phyloP scores from a whole-genome alignment of 2,329 filamentous ascomycete genomes.

The Aspergillus sp. region DNA sequence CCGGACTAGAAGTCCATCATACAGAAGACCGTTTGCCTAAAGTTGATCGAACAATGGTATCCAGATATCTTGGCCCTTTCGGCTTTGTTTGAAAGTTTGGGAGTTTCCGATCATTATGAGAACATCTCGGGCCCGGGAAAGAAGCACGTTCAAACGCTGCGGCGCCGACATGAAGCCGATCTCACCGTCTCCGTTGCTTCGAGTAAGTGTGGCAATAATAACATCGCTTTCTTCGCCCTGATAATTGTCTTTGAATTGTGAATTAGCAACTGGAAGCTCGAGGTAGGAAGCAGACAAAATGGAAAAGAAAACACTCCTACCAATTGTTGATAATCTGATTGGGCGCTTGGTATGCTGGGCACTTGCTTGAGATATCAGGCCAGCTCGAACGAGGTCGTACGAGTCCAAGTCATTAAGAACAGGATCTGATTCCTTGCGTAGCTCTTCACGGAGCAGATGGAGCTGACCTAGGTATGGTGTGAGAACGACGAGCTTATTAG shows the following conservation, averaged over 20 bases:
- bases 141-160: slow-evolving; percentile 70
- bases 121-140: slow-evolving; percentile 68
- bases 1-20: slow-evolving; percentile 63
- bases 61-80: slow-evolving; percentile 65
- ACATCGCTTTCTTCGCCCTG: slow-evolving; percentile 79
- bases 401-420: slow-evolving; percentile 72
- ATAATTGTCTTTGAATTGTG: slow-evolving; percentile 72
- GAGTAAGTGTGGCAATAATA: slow-evolving; percentile 68
- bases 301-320: slow-evolving; percentile 46
- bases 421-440: slow-evolving; percentile 65
- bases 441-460: slow-evolving; percentile 56
- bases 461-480: slow-evolving; percentile 76
- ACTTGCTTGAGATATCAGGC: slow-evolving; percentile 60
- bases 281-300: not conserved
- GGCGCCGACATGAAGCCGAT: slow-evolving; percentile 73
- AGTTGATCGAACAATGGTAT: slow-evolving; percentile 60
- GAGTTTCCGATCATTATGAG: slow-evolving; percentile 74
- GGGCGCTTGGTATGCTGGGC: slow-evolving; percentile 57
- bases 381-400: slow-evolving; percentile 65
- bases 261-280: slow-evolving; percentile 30
- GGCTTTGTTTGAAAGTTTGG: slow-evolving; percentile 65
- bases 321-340: slow-evolving; percentile 70
- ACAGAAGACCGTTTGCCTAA: slow-evolving; percentile 56
- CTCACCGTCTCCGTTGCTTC: slow-evolving; percentile 66
- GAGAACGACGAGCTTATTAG: slow-evolving; percentile 67